These are phyloP conservation scores for Aspergillus eucalypticola DNA, from an alignment of 2,329 filamentous ascomycete genomes.

Conservation along the genomic window DNA sequence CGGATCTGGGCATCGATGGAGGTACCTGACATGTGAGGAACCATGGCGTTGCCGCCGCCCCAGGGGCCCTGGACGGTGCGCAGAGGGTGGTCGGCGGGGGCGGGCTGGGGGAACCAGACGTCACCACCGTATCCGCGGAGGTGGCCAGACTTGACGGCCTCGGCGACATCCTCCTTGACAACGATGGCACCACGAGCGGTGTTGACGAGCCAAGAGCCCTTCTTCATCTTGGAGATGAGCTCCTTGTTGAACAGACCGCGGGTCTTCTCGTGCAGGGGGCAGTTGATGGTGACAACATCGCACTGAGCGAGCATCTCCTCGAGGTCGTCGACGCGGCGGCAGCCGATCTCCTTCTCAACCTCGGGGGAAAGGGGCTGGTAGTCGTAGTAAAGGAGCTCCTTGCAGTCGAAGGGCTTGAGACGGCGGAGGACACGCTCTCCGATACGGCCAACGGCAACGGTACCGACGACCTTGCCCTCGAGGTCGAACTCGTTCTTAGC, in stretches of 20 bases:
- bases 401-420: slow-evolving; percentile 98
- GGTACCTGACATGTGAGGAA: slow-evolving; percentile 97
- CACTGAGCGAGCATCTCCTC: slow-evolving; percentile 95
- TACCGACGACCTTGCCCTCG: slow-evolving; percentile 95
- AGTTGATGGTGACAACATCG: slow-evolving; percentile 99
- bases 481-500: slow-evolving; percentile 99
- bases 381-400: slow-evolving; percentile 98
- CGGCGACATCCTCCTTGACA: slow-evolving; percentile 98
- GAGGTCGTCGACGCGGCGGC: slow-evolving; percentile 80
- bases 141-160: slow-evolving; percentile 86
- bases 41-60: slow-evolving; percentile 97
- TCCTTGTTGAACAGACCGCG: slow-evolving; percentile 98
- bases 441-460: slow-evolving; percentile 95
- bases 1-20: slow-evolving; percentile 97
- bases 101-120: slow-evolving; percentile 94
- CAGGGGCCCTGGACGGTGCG: slow-evolving; percentile 92
- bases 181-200: slow-evolving; percentile 98
- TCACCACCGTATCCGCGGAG: slow-evolving; percentile 53
- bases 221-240: slow-evolving; percentile 98
- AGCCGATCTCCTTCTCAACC: slow-evolving; percentile 93
- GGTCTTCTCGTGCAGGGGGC: slow-evolving; percentile 98
- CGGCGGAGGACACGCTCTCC: slow-evolving; percentile 96
- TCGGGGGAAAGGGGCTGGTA: slow-evolving; percentile 91
- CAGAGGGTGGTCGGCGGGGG: slow-evolving; percentile 87
- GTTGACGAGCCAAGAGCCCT: slow-evolving; percentile 96